Evolutionary conservation across 257 asterid species (phyloP), one percentile per base, ranked within the genome.

Genomic region (Solanum neorickii): DNA sequence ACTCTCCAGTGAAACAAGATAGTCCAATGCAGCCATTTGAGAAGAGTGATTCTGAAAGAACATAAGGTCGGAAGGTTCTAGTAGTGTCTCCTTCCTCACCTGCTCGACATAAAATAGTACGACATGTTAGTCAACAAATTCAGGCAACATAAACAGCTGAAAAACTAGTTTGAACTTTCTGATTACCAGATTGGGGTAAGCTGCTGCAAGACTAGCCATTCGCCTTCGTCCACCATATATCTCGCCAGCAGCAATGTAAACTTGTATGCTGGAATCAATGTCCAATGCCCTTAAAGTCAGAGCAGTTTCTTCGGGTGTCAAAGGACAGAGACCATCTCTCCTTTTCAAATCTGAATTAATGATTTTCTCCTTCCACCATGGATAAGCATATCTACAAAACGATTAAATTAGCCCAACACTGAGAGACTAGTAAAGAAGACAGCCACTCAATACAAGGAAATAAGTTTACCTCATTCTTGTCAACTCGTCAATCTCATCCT

Each of bases 301-400:
- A 37, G 98, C 95, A 88, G 99, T 97, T 94, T 97, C 99, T 87
- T 97, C 99, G 3, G 99, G 99, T 37, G 99, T 97, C 91, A 96
- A 92, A 39, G 99, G 99, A 44, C 99, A 97, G 46, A 93, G 89
- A 59, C 99, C 99, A 72, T 96, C 99, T 92, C 91, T 96, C 92
- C 99, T 94, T 92, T 96, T 97, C 94, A 90, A 89, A 86, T 94
- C 97, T 23, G 99, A 97, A 89, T 97, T 94, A 46, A 97, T 95
- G 84, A 95, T 76, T 92, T 97, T 97, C 92, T 97, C 99, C 88
- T 96, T 97, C 99, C 99, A 97, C 99, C 99, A 97, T 0, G 99
- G 99, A 90, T 96, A 95, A n/a, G 98, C 98, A 91, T 96, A 95
- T 89, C 99, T 97, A 62, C 85, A 83, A 39, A 44, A 84, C 13